These are phyloP conservation scores for Gossypium davidsonii DNA, from an alignment of 441 rosid genomes.

Conservation along the genomic window DNA sequence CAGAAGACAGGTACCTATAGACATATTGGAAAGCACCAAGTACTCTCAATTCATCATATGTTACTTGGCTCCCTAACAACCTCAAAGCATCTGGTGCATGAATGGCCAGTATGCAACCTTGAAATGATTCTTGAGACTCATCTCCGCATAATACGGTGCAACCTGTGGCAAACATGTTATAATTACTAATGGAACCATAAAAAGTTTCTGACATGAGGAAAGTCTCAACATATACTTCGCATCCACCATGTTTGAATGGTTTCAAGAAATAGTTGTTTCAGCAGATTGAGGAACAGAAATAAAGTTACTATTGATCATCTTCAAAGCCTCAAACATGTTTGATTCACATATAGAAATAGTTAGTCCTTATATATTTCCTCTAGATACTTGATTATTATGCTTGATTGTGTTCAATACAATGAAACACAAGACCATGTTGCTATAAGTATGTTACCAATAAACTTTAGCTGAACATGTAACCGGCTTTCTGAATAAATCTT, in stretches of 20 bases:
- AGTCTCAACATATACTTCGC: not conserved
- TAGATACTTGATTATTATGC: too few species aligned
- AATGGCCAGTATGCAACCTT: slow-evolving; percentile 51
- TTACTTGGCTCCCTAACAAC: slow-evolving; percentile 56
- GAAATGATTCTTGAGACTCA: slow-evolving; percentile 41
- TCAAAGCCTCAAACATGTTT: not conserved
- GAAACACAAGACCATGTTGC: not conserved
- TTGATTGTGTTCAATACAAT: too few species aligned
- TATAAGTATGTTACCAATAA: not conserved
- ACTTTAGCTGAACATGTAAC: not conserved
- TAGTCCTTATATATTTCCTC: too few species aligned
- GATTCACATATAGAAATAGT: not conserved
- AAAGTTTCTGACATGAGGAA: not conserved
- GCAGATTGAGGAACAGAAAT: slow-evolving; percentile 51
- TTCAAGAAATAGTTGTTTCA: not conserved
- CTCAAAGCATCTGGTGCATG: slow-evolving; percentile 78
- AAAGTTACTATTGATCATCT: slow-evolving; percentile 44
- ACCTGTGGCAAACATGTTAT: slow-evolving; percentile 20
- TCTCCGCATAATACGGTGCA: slow-evolving; percentile 43
- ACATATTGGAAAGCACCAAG: slow-evolving; percentile 86
- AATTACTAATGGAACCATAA: not conserved
- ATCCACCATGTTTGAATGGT: not conserved
- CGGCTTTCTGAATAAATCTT: not conserved
- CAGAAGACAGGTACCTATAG: slow-evolving; percentile 40
- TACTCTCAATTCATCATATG: slow-evolving; percentile 66